These are phyloP conservation scores for Pichia sp. DNA, from an alignment of 1,139 yeast species.

Conservation along the genomic window DNA sequence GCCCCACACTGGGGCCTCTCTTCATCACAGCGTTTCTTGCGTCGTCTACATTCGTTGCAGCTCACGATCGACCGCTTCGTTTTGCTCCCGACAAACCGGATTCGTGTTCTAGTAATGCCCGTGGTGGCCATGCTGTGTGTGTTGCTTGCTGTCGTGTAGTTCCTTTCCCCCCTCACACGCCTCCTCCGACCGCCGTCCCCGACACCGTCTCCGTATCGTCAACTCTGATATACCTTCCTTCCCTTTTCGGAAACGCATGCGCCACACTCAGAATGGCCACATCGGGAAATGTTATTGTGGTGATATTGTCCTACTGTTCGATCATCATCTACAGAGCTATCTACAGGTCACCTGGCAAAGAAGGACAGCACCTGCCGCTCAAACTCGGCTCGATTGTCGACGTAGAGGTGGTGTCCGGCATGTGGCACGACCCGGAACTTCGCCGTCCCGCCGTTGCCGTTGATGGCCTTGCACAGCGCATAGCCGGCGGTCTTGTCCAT, in stretches of 20 bases:
- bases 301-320: background rate
- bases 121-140: background rate
- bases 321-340: background rate
- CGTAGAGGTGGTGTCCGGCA: constrained; percentile 75
- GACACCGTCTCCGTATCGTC: too few species aligned
- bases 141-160: background rate
- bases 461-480: constrained; percentile 43
- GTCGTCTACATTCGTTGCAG: constrained; percentile 28
- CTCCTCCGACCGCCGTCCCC: too few species aligned
- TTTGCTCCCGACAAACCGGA: constrained; percentile 19
- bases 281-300: too few species aligned
- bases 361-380: constrained; percentile 39
- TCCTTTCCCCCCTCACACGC: too few species aligned
- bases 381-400: constrained; percentile 68
- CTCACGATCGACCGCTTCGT: constrained; percentile 19
- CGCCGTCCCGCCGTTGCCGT: constrained; percentile 24
- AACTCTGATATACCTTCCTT: background rate
- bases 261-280: background rate
- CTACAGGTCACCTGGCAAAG: background rate
- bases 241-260: background rate
- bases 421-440: constrained; percentile 45
- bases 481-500: constrained; percentile 77
- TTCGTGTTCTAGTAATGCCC: background rate
- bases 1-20: constrained; percentile 56
- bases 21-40: constrained; percentile 70